Evolutionary conservation across 192 early-diverging fungal genomes (phyloP), one percentile per base, ranked within the genome.

Genomic region (Backusella liffmaniae): DNA sequence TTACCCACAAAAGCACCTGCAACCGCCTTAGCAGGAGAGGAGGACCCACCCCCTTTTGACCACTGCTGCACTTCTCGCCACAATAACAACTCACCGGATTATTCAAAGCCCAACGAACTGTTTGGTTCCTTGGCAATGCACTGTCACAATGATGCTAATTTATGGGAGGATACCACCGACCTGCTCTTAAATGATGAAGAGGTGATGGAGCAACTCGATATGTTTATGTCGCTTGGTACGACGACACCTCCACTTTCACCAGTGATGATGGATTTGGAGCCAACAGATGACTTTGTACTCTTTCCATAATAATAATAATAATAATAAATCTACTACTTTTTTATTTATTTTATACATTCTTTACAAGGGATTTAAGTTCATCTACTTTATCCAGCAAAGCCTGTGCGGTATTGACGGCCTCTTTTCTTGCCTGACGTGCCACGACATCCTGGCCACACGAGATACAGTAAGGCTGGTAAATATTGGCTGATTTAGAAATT

Each of bases 341-440:
- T 56, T 26, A n/a, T 23, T 56, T 18, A 53, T 56, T 56, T 29
- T 62, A 62, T 62, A 29, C 21, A 69, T 41, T 69, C 67, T 69
- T 69, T 26, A 69, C 67, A 37, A 69, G n/a, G 7, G 70, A 46
- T 49, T 71, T 71, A 32, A 71, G 41, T 49, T 71, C 72, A 39
- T 73, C 72, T 13, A 73, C 72, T 73, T 39, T 51, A 59, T 73
- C 72, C 34, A 73, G 34, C 21, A 73, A 59, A 1, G 29, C 29
- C 32, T 73, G 72, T 35, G 72, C 29, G 5, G 29, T 13, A 21
- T 51, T 49, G 15, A 73, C 72, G 6, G 29, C 0, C 21, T 73
- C 49, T 12, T 73, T 73, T 59, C 72, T 51, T 15, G 16, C 8
- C 30, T 73, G 49, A 26, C 72, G 72, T 13, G 72, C 72, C 36